These are phyloP conservation scores for Monilinia fructicola DNA, from an alignment of 2,329 filamentous ascomycete genomes.

Conservation along the genomic window DNA sequence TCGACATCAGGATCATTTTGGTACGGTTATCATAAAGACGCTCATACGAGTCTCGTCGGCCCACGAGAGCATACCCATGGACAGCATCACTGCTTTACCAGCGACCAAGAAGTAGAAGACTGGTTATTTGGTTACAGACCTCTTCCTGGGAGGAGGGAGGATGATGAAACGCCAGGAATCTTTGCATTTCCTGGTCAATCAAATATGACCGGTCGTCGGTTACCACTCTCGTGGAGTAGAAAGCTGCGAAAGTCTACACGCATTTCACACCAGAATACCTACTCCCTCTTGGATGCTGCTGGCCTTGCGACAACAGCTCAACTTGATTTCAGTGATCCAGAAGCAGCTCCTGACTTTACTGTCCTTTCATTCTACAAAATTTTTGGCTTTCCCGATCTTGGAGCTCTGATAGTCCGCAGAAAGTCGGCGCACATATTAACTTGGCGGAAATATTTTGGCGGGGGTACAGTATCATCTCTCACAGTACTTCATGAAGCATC, in stretches of 20 bases:
- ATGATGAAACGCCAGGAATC: conserved; percentile 44
- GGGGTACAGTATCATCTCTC: conserved; percentile 89
- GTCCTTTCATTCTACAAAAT: conserved; percentile 92
- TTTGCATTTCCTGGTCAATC: conserved; percentile 83
- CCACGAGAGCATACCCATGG: conserved; percentile 67
- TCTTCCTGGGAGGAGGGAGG: conserved; percentile 37
- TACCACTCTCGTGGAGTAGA: conserved; percentile 68
- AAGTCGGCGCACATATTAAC: conserved; percentile 62
- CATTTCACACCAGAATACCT: conserved; percentile 43
- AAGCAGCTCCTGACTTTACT: conserved; percentile 74
- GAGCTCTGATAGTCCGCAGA: conserved; percentile 77
- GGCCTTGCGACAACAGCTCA: conserved; percentile 74
- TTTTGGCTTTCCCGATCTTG: conserved; percentile 90
- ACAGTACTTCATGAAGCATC: conserved; percentile 68
- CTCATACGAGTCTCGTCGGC: conserved; percentile 85
- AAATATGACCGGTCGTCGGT: conserved; percentile 43
- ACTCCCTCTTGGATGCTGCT: conserved; percentile 82
- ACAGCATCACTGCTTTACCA: conserved; percentile 61
- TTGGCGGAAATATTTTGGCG: conserved; percentile 79
- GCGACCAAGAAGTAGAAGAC: conserved; percentile 59
- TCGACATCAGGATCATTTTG: conserved; percentile 62
- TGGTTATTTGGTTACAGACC: conserved; percentile 54
- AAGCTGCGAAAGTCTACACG: conserved; percentile 45
- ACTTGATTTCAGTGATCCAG: conserved; percentile 64
- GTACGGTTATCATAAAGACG: conserved; percentile 80